Percentiles rank a stretch among this genome's conserved stretches.
These are phyloP conservation scores for Bertia moriformis DNA, from an alignment of 2,329 filamentous ascomycete genomes.

Conservation along the genomic window DNA sequence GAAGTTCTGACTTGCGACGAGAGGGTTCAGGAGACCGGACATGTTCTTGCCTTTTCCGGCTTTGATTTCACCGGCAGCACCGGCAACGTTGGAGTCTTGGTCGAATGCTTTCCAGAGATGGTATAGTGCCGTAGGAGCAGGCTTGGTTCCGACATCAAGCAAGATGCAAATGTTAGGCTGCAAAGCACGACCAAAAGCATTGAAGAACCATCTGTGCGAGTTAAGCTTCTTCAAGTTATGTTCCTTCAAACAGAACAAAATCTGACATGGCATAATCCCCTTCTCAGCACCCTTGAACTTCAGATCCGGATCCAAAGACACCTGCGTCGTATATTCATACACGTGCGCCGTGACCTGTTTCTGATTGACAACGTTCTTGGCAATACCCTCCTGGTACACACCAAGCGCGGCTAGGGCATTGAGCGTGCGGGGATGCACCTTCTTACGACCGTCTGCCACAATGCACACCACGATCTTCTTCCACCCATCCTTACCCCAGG, in stretches of 20 bases:
- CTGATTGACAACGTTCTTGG: conserved; percentile 56
- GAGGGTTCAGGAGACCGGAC: conserved; percentile 8
- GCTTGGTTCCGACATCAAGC: conserved; percentile 10
- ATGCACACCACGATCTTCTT: conserved; percentile 63
- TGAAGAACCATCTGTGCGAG: conserved; percentile 9
- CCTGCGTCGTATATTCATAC: conserved; percentile 42
- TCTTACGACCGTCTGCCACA: conserved; percentile 54
- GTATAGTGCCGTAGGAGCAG: conserved; percentile 6
- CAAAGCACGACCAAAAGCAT: conserved; percentile 8
- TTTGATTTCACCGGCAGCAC: conserved; percentile 9
- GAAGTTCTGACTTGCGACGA: conserved; percentile 10
- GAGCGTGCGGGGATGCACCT: conserved; percentile 51
- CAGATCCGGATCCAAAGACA: conserved; percentile 7
- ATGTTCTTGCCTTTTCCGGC: conserved; percentile 1
- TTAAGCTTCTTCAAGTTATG: conserved; percentile 11
- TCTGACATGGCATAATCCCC: conserved; percentile 6
- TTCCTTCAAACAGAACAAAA: conserved; percentile 10
- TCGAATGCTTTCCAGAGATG: conserved; percentile 9
- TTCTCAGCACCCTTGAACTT: conserved; percentile 1
- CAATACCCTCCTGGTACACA: conserved; percentile 57
- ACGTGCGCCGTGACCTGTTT: conserved; percentile 60
- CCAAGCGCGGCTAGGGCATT: conserved; percentile 51
- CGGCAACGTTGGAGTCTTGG: conserved; percentile 7
- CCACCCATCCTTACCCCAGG: conserved; percentile 59
- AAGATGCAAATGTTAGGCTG: conserved; percentile 7